Evolutionary conservation across 768 basidiomycete genomes (phyloP).

Genomic region (Chalciporus pseudorubinellus): DNA sequence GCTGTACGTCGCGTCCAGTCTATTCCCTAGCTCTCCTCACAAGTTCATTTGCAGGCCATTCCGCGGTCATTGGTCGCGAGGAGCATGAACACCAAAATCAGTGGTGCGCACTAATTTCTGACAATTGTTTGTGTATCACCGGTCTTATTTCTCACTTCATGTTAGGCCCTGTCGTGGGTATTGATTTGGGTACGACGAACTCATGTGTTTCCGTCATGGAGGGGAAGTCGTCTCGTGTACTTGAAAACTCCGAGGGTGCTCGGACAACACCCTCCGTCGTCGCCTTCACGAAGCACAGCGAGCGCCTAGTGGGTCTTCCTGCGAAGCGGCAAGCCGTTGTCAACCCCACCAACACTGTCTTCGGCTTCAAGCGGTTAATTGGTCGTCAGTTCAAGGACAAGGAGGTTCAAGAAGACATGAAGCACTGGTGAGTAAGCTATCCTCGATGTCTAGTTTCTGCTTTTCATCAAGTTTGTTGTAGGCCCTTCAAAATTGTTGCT

Average conservation of each 20-base stretch:
- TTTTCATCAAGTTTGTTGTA: conserved; percentile 25
- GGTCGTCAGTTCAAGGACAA: conserved; percentile 91
- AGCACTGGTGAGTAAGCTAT: conserved; percentile 61
- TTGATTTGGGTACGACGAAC: conserved; percentile 94
- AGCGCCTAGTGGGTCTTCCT: conserved; percentile 92
- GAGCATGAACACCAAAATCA: conserved; percentile 95
- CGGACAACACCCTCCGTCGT: conserved; percentile 98
- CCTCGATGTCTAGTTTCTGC: not conserved
- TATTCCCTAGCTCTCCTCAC: not conserved
- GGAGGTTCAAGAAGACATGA: conserved; percentile 90
- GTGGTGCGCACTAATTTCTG: conserved; percentile 47
- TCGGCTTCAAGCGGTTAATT: conserved; percentile 91
- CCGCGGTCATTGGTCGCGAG: conserved; percentile 77
- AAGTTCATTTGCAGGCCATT: conserved; percentile 44
- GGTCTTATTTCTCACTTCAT: not conserved
- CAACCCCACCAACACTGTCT: conserved; percentile 91
- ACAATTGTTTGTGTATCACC: not conserved
- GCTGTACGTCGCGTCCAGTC: conserved; percentile 43
- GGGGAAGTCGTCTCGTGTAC: conserved; percentile 89
- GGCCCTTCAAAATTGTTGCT: conserved; percentile 79
- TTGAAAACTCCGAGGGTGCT: conserved; percentile 97
- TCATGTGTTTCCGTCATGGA: conserved; percentile 95
- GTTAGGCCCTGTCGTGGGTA: conserved; percentile 86
- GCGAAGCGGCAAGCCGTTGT: conserved; percentile 98
- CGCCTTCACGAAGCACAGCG: conserved; percentile 97